phyloP scores from a whole-genome alignment of 441 rosid species.

The Arabidopsis lyrata region DNA sequence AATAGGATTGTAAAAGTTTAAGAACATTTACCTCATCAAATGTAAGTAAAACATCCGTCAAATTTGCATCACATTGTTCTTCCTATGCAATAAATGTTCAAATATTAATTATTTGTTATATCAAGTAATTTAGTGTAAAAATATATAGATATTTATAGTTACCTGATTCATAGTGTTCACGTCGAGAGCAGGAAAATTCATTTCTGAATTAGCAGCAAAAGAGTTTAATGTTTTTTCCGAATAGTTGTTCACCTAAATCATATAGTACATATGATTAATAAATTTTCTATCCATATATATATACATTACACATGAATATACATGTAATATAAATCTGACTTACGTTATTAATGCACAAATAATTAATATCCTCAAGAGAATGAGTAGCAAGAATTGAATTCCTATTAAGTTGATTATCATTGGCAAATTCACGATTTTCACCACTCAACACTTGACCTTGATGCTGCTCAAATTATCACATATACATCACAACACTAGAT shows the following conservation, averaged over 20 bases:
- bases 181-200: constrained; percentile 6
- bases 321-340: too few species aligned
- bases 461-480: constrained; percentile 19
- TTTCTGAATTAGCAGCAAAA: background rate
- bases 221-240: background rate
- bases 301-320: too few species aligned
- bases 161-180: constrained; percentile 19
- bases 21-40: too few species aligned
- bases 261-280: background rate
- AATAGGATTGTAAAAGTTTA: too few species aligned
- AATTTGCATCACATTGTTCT: background rate
- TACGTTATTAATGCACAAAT: too few species aligned
- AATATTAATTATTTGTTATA: background rate
- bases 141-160: background rate
- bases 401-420: too few species aligned
- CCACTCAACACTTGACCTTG: background rate
- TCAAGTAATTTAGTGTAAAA: background rate
- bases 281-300: constrained; percentile 6
- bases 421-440: too few species aligned
- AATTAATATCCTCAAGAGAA: too few species aligned
- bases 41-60: too few species aligned
- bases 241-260: background rate
- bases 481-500: background rate
- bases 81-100: constrained; percentile 31
- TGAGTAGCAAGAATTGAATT: too few species aligned